These are phyloP conservation scores for Buxus sempervirens DNA, from an alignment of 164 flowering plant species.

Conservation along the genomic window DNA sequence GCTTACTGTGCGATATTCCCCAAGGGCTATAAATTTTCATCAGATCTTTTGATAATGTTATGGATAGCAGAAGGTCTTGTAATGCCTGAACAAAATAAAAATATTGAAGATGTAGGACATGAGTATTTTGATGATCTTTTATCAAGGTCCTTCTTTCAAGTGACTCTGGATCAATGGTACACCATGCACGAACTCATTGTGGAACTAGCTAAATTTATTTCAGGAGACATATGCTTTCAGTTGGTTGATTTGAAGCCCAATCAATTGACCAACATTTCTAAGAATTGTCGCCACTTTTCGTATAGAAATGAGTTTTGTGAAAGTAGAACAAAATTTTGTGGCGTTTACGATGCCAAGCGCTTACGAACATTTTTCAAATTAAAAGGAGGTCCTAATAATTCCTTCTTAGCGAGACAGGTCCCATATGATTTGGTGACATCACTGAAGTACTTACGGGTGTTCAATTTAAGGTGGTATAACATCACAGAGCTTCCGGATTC, in stretches of 20 bases:
- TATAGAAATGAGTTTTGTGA: background rate
- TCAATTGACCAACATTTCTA: background rate
- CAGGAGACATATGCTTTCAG: constrained; percentile 14
- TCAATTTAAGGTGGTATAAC: constrained; percentile 11
- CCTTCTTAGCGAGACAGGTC: background rate
- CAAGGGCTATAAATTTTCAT: constrained; percentile 9
- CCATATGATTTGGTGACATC: constrained; percentile 13
- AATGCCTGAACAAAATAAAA: background rate
- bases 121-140: constrained; percentile 19
- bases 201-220: constrained; percentile 30
- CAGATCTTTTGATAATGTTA: constrained; percentile 4
- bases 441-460: constrained; percentile 11
- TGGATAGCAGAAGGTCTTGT: constrained; percentile 33
- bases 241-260: background rate
- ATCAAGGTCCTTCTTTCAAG: constrained; percentile 32
- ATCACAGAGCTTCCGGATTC: constrained; percentile 15
- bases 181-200: constrained; percentile 34
- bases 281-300: background rate
- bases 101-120: constrained; percentile 23
- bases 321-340: constrained; percentile 11
- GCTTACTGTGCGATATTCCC: constrained; percentile 28
- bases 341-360: background rate
- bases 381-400: background rate
- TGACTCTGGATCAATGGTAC: background rate
- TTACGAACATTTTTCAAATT: constrained; percentile 19